Base-by-base conservation (phyloP, 768 basidiomycete species). In the Galerina sulciceps region DNA sequence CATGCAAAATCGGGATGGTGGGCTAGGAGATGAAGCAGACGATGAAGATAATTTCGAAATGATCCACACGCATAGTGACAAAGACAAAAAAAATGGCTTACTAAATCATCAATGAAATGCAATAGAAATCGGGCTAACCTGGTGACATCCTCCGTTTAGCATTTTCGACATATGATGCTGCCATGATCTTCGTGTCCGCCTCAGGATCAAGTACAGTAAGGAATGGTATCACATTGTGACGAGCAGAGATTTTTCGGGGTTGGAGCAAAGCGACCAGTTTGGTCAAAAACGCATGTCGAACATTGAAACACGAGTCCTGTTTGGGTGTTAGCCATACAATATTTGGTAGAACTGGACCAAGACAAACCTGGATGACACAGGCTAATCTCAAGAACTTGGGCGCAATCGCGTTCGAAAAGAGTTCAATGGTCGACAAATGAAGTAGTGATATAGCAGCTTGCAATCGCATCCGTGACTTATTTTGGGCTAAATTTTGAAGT, bases 171-270 rank as follows among this genome's bases (percentile, higher is more conserved):
- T 88, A 90, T 10, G 82, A 77, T 36, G 79, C 73, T 13, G 87
- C 86, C 75, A 85, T 79, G 23, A 71, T 73, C 63, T 85, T 87
- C 26, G 95, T 82, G 58, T 98, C 96, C 20, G 72, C 71, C 60
- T 98, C 96, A 0, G 96, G 96, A 71, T 99, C 97, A 65, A 93
- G 89, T 0, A 95, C 89, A 0, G 91, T 88, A 44, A 99, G 75
- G 76, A 97, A 94, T 5, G 92, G 89, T 56, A 97, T 84, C 44
- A 91, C 77, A 68, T 95, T 93, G 75, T 89, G 96, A 17, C 85
- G 81, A 1, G 88, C 72, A 14, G 86, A 81, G 2, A 95, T 74
- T 72, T 89, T 88, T 36, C 86, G 82, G 3, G 75, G 69, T 44
- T 84, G 81, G n/a, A 95, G 72, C 22, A 92, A 75, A 10, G 78